Evolutionary conservation across 805 yeast species (phyloP), one percentile per base, ranked within the genome.

Genomic region (Cyberlindnera maclurae): DNA sequence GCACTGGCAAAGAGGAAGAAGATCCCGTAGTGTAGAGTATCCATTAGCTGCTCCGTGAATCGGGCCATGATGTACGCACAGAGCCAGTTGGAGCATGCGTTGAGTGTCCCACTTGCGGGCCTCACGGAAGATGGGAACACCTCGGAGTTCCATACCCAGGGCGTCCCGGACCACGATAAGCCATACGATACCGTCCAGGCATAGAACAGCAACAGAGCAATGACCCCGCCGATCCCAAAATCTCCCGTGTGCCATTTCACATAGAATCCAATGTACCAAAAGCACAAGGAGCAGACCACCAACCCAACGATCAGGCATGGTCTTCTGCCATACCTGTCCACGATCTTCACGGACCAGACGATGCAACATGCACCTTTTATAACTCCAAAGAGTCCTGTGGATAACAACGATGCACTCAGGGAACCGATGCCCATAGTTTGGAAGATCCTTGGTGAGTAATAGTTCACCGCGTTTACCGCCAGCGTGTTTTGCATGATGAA

Each of bases 301-400:
- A 17, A 31, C 12, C 37, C 49, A 34, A 37, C 40, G 40, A 31
- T 26, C 31, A 12, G 39, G 16, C 31, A 42, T 38, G 11, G 43
- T 34, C 49, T 38, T 34, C 51, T 41, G 15, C 51, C 51, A 37
- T 41, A 45, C 2, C 24, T 13, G 16, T 47, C 51, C 17, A 47
- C 49, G 24, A 47, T 44, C 12, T 29, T 28, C 3, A 34, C 13
- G n/a, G 44, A 32, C 49, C 51, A 47, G 30, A 45, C 16, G 2
- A 43, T 11, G 20, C 35, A 31, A 18, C 39, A 31, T 6, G 31
- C 13, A 9, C 35, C 35, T 73, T 73, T 73, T 33, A 71, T 58
- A 22, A 70, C 58, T 15, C 79, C 79, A 50, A 71, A 71, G 34
- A 73, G 54, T 37, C 78, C 78, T 9, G 77, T 72, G 1, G 78